phyloP scores from a whole-genome alignment of 140 eudicot species.

The Flaveria floridana region DNA sequence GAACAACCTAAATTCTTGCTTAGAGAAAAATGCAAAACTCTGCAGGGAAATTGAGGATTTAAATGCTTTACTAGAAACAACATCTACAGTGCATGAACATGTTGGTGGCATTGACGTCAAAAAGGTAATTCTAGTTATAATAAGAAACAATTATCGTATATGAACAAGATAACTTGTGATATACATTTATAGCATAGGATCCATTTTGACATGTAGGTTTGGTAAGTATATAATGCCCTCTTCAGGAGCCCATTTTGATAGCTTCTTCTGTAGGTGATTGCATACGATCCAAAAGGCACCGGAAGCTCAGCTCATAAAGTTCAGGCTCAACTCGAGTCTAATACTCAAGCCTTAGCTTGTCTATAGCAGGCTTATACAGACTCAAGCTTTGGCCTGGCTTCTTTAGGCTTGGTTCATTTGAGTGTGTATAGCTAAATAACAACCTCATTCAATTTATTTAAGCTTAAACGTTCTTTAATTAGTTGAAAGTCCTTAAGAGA shows the following conservation, averaged over 20 bases:
- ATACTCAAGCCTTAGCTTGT: neutral
- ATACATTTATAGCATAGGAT: slow-evolving; percentile 10
- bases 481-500: slow-evolving; percentile 1
- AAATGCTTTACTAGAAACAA: slow-evolving; percentile 41
- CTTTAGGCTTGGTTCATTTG: slow-evolving; percentile 7
- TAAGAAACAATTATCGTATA: slow-evolving; percentile 10
- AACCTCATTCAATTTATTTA: neutral
- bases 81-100: slow-evolving; percentile 36
- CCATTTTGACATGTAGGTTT: neutral
- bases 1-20: slow-evolving; percentile 57
- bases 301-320: slow-evolving; percentile 13
- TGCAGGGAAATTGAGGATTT: slow-evolving; percentile 67
- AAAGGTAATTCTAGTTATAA: slow-evolving; percentile 44
- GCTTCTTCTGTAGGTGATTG: slow-evolving; percentile 34
- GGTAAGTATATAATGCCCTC: slow-evolving; percentile 5
- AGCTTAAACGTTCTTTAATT: neutral
- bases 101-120: slow-evolving; percentile 44
- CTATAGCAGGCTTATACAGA: neutral
- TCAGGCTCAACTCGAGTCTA: neutral
- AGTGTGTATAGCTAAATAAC: neutral
- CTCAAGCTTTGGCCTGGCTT: neutral
- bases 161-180: slow-evolving; percentile 7
- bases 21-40: slow-evolving; percentile 66
- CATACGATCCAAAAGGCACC: slow-evolving; percentile 27
- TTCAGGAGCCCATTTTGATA: slow-evolving; percentile 66